Percentiles rank a stretch among this genome's conserved stretches.
Conservation (phyloP, 495 filamentous ascomycete genomes). For the Hypoxylon trugodes region DNA sequence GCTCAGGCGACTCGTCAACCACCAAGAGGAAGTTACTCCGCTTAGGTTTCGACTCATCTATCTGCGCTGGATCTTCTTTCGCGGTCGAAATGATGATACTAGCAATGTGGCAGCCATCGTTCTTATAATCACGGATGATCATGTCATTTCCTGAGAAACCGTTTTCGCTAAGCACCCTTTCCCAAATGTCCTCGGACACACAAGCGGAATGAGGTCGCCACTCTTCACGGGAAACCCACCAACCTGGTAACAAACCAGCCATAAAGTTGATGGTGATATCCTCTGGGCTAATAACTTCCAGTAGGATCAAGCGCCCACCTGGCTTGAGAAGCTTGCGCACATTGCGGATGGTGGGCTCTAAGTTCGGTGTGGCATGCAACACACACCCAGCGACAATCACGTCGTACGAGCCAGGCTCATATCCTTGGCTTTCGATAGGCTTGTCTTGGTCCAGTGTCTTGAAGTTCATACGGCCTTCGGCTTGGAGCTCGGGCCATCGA, state of each 20-base stretch:
- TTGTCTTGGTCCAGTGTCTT: conserved; percentile 53
- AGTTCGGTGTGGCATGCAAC: conserved; percentile 54
- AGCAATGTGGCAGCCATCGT: conserved; percentile 40
- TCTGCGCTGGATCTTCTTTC: neutral
- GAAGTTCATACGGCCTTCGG: conserved; percentile 38
- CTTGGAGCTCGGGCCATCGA: conserved; percentile 6
- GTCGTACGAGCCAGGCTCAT: conserved; percentile 52
- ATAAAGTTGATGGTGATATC: conserved; percentile 40
- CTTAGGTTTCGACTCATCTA: neutral
- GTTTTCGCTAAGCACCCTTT: conserved; percentile 7
- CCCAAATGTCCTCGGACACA: conserved; percentile 7
- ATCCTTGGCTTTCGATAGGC: conserved; percentile 51
- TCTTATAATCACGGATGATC: conserved; percentile 16
- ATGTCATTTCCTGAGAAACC: conserved; percentile 43
- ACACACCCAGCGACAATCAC: conserved; percentile 51
- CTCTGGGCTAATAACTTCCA: conserved; percentile 49
- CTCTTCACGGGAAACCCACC: conserved; percentile 54
- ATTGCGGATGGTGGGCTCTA: conserved; percentile 50
- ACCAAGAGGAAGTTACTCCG: neutral
- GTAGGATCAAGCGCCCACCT: conserved; percentile 55
- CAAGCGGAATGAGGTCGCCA: conserved; percentile 10
- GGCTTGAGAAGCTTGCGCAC: conserved; percentile 54
- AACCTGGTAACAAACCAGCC: conserved; percentile 51
- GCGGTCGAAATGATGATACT: conserved; percentile 37
- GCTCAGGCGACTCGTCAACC: neutral